Evolutionary conservation across 345 rosid genomes (phyloP), one percentile per base, ranked within the genome.

Genomic region (Dimocarpus longan): DNA sequence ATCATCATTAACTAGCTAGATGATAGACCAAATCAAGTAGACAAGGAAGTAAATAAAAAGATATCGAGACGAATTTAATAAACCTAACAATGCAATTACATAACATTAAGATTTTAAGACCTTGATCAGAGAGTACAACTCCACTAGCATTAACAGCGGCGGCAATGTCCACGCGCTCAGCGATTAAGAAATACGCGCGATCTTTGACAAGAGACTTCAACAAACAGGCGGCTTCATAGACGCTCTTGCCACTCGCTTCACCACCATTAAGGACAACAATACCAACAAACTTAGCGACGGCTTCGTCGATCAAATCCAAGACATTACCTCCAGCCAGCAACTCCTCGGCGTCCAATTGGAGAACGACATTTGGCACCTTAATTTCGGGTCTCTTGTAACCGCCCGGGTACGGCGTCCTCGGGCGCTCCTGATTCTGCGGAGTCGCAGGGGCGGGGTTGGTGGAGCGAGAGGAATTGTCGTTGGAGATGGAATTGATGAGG

Each of bases 311-410:
- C 69, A 89, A 86, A 74, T 81, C 93, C 65, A 91, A 81, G 67
- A 85, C 90, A 72, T 82, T 86, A 1, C 82, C 82, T 42, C 81
- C 75, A 39, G 76, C 67, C 79, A 91, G 56, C 10, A 93, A 87
- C 73, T 96, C 97, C 24, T 86, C 92, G 4, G 94, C 86, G 69
- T 88, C 81, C 73, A 96, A 72, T 32, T 83, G 91, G 83, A 93
- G 97, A 44, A 93, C 88, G 6, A 96, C 72, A 84, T 83, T 86
- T 26, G 99, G 97, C 79, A 93, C 91, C 59, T 89, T 78, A 71
- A 96, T 85, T 81, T 91, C 97, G 13, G 97, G 93, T 10, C 97
- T 95, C 89, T 94, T 96, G 87, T 83, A 92, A 11, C 99, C 98
- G 60, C 99, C 98, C 11, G 98, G 98, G 78, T 85, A 96, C n/a